Evolutionary conservation across 192 early-diverging fungal genomes (phyloP), one percentile per base, ranked within the genome.

Genomic region (Podochytrium sp.): DNA sequence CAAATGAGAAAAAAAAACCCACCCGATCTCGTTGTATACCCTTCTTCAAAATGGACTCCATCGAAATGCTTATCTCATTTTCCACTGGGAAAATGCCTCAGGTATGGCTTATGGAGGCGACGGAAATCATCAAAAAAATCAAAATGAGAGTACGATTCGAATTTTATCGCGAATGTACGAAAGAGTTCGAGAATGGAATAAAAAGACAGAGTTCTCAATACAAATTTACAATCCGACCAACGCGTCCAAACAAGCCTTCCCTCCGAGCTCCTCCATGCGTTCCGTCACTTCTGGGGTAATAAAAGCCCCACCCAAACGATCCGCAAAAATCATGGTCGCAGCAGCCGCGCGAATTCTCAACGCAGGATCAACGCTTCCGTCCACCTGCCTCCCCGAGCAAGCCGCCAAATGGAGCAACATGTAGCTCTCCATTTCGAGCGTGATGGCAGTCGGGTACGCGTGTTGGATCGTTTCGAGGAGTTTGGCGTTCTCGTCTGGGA

Each of bases 401-500:
- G 79, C 70, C 29, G 94, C 94, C 40, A 96, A 67, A 69, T 96
- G 96, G 77, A 92, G 91, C 57, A 98, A 69, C 83, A 89, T 90
- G 64, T 88, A 92, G 0, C 87, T 88, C 81, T 97, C 94, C 96
- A 97, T 97, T 75, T 97, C 94, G 30, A 97, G 73, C 0, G 82
- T 82, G 30, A 84, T 65, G 6, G 83, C 85, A 35, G 75, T 71
- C 52, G 90, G 90, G 62, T 88, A 79, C 56, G 74, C 59, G 6
- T 65, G 60, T 30, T 75, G 37, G 33, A 94, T 66, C 27, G 79
- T 55, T 0, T 65, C 62, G 14, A 98, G 67, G 20, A 98, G 76
- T 0, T 77, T 49, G 3, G 87, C 72, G 80, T 98, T 98, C 30
- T 82, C 84, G 69, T 98, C 96, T 73, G 85, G 81, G 79, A 96